A percentile compares a stretch with the other conserved stretches of the same genome.
Evolutionary conservation across 2,329 filamentous ascomycete genomes (phyloP).

Genomic region (Microdochium paspali): DNA sequence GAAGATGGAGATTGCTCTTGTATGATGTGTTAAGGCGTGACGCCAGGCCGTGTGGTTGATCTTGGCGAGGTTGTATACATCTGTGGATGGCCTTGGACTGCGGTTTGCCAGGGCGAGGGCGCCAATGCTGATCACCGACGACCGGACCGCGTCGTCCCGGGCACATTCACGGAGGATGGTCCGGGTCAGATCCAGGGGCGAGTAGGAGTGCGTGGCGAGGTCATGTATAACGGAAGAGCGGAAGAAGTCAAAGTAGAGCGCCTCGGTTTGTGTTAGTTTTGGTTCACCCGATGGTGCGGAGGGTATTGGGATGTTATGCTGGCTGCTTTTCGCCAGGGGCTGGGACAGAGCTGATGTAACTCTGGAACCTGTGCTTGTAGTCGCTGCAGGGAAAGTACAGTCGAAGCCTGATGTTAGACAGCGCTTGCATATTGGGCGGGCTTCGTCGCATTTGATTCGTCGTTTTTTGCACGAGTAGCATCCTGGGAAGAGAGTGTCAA

Average conservation of each 20-base stretch:
- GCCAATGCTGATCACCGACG: background rate
- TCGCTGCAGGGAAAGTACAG: background rate
- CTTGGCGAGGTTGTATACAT: background rate
- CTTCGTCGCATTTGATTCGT: background rate
- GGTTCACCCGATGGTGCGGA: background rate
- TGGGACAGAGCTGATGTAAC: background rate
- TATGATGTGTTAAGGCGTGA: background rate
- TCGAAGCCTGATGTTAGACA: background rate
- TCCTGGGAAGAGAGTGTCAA: background rate
- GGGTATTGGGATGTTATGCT: background rate
- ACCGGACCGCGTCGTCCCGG: background rate
- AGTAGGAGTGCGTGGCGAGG: background rate
- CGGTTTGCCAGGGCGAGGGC: background rate
- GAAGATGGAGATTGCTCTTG: background rate
- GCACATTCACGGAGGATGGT: background rate
- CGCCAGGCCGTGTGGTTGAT: background rate
- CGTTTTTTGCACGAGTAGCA: background rate
- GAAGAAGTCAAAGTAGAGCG: background rate
- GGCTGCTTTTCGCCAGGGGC: background rate
- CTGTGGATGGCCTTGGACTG: background rate
- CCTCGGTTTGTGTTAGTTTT: background rate
- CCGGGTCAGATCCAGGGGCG: background rate
- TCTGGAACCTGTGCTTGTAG: background rate
- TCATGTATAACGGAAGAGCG: background rate
- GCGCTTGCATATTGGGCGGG: background rate